phyloP scores from a whole-genome alignment of 2,329 filamentous ascomycete species.

The Colletotrichum nymphaeae region DNA sequence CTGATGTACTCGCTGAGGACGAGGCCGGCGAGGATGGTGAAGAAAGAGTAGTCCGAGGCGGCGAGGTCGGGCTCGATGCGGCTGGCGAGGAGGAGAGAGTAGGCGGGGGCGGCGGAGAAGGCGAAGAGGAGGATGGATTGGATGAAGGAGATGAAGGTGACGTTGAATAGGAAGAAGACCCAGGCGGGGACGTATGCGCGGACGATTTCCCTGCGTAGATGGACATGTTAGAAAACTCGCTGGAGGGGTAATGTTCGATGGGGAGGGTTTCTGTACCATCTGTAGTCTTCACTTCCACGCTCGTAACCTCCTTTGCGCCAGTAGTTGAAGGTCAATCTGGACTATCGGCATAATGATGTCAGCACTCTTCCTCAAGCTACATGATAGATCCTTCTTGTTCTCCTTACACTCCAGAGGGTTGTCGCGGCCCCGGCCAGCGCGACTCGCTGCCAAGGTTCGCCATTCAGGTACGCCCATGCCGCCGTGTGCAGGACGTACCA shows the following conservation, averaged over 20 bases:
- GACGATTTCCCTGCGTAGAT: slow-evolving; percentile 71
- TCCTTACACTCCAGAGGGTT: slow-evolving; percentile 81
- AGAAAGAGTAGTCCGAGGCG: slow-evolving; percentile 59
- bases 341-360: slow-evolving; percentile 54
- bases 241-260: not conserved
- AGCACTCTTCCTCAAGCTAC: slow-evolving; percentile 16
- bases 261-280: slow-evolving; percentile 68
- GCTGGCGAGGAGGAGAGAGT: slow-evolving; percentile 81
- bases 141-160: slow-evolving; percentile 86
- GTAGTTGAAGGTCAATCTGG: slow-evolving; percentile 93
- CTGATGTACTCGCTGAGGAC: slow-evolving; percentile 80
- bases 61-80: slow-evolving; percentile 66
- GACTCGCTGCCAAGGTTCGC: slow-evolving; percentile 75
- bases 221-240: slow-evolving; percentile 38
- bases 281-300: slow-evolving; percentile 92
- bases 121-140: slow-evolving; percentile 86
- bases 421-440: slow-evolving; percentile 79
- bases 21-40: slow-evolving; percentile 59
- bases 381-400: not conserved
- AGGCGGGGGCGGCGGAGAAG: slow-evolving; percentile 81
- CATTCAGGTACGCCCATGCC: slow-evolving; percentile 82
- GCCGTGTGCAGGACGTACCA: slow-evolving; percentile 88
- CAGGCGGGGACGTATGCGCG: slow-evolving; percentile 71
- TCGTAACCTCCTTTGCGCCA: slow-evolving; percentile 94
- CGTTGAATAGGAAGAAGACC: slow-evolving; percentile 86